A percentile compares a stretch with the other conserved stretches of the same genome.
Conservation (phyloP, 805 yeast genomes). For the Hanseniaspora thailandica region DNA sequence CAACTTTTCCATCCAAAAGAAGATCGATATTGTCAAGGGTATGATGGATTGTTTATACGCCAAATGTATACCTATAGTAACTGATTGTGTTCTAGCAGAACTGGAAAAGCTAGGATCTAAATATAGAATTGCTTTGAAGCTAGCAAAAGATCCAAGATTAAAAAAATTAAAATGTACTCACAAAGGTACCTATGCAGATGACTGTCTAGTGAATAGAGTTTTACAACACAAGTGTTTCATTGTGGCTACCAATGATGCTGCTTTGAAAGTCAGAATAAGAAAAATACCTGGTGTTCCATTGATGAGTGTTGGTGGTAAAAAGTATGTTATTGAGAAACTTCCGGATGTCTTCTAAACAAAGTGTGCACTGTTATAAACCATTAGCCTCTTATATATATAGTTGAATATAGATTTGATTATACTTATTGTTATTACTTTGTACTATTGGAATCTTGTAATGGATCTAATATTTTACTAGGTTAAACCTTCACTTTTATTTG, state of each 20-base stretch:
- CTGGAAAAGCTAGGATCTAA: slow-evolving; percentile 90
- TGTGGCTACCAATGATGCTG: slow-evolving; percentile 97
- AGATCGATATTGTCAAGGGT: slow-evolving; percentile 86
- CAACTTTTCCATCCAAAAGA: slow-evolving; percentile 91
- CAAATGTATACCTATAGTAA: slow-evolving; percentile 86
- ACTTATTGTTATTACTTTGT: no score
- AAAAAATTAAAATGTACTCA: slow-evolving; percentile 80
- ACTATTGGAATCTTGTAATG: no score
- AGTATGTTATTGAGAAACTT: slow-evolving; percentile 83
- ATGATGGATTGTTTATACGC: slow-evolving; percentile 94
- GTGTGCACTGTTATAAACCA: neutral
- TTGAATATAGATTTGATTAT: no score
- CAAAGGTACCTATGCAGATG: slow-evolving; percentile 97
- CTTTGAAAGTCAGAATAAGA: slow-evolving; percentile 81
- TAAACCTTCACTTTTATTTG: no score
- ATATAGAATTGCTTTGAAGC: slow-evolving; percentile 79
- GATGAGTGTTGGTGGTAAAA: slow-evolving; percentile 89
- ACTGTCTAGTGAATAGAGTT: slow-evolving; percentile 84
- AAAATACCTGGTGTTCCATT: slow-evolving; percentile 96
- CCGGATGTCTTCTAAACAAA: slow-evolving; percentile 69
- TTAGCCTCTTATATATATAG: no score
- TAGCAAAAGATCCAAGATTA: slow-evolving; percentile 90
- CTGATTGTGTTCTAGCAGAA: slow-evolving; percentile 98
- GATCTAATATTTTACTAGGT: no score
- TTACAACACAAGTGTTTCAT: slow-evolving; percentile 93